phyloP scores from a whole-genome alignment of 176 grass and related monocot species.

The Raddia guianensis region DNA sequence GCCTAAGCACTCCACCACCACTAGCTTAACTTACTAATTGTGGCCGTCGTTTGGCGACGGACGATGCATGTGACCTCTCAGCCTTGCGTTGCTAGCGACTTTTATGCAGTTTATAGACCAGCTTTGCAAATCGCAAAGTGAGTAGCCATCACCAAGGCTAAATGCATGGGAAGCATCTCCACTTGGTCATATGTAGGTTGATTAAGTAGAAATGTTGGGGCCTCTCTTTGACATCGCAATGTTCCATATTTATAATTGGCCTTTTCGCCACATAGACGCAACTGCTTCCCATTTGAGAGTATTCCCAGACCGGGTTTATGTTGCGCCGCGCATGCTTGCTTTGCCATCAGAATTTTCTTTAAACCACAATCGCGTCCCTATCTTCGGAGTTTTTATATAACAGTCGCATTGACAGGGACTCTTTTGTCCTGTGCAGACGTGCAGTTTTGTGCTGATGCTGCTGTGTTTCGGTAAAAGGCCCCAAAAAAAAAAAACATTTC shows the following conservation, averaged over 20 bases:
- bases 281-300: slow-evolving; percentile 9
- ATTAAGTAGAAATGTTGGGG: neutral
- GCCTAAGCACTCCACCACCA: neutral
- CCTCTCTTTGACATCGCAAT: slow-evolving; percentile 14
- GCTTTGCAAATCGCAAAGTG: neutral
- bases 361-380: neutral
- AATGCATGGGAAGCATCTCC: neutral
- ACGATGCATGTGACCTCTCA: slow-evolving; percentile 16
- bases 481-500: neutral
- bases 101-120: neutral
- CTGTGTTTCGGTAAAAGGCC: slow-evolving; percentile 1
- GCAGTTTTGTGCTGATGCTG: neutral
- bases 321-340: slow-evolving; percentile 37
- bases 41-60: neutral
- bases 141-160: too few relatives aligned
- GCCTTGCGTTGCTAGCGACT: neutral
- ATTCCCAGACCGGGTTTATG: slow-evolving; percentile 22
- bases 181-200: neutral
- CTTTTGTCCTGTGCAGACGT: slow-evolving; percentile 7
- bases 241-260: slow-evolving; percentile 10
- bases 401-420: neutral
- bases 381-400: neutral
- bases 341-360: slow-evolving; percentile 27
- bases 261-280: slow-evolving; percentile 2
- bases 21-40: neutral